These are phyloP conservation scores for Nepenthes gracilis DNA, from an alignment of 148 eudicot species.

Conservation along the genomic window DNA sequence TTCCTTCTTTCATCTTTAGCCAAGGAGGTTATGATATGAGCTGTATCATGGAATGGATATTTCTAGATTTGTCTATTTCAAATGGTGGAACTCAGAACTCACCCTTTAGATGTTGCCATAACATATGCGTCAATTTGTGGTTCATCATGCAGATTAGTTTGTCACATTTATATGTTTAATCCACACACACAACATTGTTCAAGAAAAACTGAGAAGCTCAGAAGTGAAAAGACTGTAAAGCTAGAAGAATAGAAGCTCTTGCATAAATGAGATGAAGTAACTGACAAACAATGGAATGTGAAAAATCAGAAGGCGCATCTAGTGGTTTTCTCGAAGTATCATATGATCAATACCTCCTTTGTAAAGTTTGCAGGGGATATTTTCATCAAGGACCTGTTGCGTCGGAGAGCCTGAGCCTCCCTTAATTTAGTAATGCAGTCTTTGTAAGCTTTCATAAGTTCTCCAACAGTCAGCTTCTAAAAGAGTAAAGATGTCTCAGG, in stretches of 20 bases:
- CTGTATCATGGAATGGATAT: too few relatives aligned
- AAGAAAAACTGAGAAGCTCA: background rate
- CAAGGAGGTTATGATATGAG: too few relatives aligned
- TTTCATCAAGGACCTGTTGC: conserved; percentile 42
- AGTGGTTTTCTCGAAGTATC: background rate
- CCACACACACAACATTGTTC: background rate
- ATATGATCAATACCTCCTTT: conserved; percentile 52
- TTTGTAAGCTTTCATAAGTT: conserved; percentile 61
- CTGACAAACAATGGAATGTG: too few relatives aligned
- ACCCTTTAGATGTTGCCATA: too few relatives aligned
- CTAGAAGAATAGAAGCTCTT: too few relatives aligned
- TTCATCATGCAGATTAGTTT: too few relatives aligned
- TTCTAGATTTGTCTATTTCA: too few relatives aligned
- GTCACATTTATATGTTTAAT: too few relatives aligned
- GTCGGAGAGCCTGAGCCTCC: conserved; percentile 49
- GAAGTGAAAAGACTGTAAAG: background rate
- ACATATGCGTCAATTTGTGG: too few relatives aligned
- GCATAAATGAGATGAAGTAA: too few relatives aligned
- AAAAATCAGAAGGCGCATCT: background rate
- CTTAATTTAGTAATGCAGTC: conserved; percentile 49
- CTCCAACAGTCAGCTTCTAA: conserved; percentile 51
- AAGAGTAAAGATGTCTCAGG: conserved; percentile 6
- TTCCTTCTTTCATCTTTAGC: too few relatives aligned
- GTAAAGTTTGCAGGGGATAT: conserved; percentile 83
- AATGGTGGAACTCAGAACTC: too few relatives aligned